These are phyloP conservation scores for Chaetomium olivaceum DNA, from an alignment of 2,329 filamentous ascomycete species.

Conservation along the genomic window DNA sequence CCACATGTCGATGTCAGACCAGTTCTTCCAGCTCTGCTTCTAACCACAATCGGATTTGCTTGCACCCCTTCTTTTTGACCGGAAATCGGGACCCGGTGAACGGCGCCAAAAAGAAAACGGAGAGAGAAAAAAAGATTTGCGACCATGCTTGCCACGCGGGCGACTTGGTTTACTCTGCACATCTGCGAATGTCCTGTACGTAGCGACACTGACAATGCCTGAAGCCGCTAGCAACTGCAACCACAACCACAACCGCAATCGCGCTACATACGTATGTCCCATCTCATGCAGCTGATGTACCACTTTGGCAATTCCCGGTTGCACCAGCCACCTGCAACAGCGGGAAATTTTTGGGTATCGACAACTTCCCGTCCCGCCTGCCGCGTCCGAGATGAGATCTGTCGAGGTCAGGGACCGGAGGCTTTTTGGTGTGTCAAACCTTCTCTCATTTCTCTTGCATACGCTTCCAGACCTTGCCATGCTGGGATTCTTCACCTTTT, in stretches of 20 bases:
- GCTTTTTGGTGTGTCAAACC: constrained; percentile 4
- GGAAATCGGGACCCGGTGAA: not conserved
- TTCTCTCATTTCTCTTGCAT: not conserved
- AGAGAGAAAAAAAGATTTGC: not conserved
- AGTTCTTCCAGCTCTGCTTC: not conserved
- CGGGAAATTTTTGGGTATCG: not conserved
- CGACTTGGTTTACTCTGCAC: not conserved
- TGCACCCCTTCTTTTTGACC: not conserved
- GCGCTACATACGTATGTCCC: not conserved
- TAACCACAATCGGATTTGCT: not conserved
- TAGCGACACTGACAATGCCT: not conserved
- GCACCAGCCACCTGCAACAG: constrained; percentile 1
- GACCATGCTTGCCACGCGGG: not conserved
- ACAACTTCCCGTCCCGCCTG: constrained; percentile 3
- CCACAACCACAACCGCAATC: not conserved
- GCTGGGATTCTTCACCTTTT: not conserved
- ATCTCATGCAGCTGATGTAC: not conserved
- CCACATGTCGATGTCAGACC: constrained; percentile 11
- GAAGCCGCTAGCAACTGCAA: not conserved
- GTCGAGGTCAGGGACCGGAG: not conserved
- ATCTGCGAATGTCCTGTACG: not conserved
- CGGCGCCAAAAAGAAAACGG: not conserved
- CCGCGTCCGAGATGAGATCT: constrained; percentile 2
- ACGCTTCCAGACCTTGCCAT: not conserved
- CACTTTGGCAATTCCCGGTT: not conserved